Evolutionary conservation across 768 basidiomycete species (phyloP), one percentile per base, ranked within the genome.

Genomic region (Tylopilus balloui): DNA sequence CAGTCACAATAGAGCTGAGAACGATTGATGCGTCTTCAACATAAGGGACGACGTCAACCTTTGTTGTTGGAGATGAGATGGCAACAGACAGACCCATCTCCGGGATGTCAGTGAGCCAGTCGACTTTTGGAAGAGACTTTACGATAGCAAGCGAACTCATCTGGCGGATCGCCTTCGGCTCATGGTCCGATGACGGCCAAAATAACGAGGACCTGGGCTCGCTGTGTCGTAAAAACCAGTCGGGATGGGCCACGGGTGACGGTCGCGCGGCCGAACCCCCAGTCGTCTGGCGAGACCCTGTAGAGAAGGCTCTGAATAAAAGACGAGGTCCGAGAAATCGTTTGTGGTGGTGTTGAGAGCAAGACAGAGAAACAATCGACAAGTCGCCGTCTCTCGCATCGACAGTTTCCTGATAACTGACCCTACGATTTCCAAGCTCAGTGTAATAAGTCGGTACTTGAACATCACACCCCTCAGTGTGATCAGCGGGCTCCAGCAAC

Each of bases 121-220:
- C 14, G 12, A 37, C 38, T n/a, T 6, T 32, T 48, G 6, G 36
- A 44, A 20, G 8, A 20, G 31, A 8, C 36, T 13, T 58, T 48
- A 15, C 50, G 27, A 44, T 17, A 43, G n/a, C 36, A 43, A 47
- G 36, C 17, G 23, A 25, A 31, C 23, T 15, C 21, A 42, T 37
- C 38, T 53, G 44, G 39, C 14, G 25, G 55, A 23, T n/a, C 32
- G 6, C 6, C 34, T 38, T 41, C 38, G 42, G 55, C 20, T 20
- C 23, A 31, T 35, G 27, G 27, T 24, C 44, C 44, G 44, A 51
- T 9, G 14, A 9, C 14, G 20, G 23, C 41, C 44, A 39, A 35
- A 47, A 37, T 48, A 29, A 29, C 24, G 1, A 7, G 12, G 32
- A 28, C 25, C 25, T 14, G 17, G 32, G 15, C 31, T 34, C 17